A percentile compares a stretch with the other conserved stretches of the same genome.
Conservation (phyloP, 192 early-diverging fungal species). For the Blastocladiella britannica region DNA sequence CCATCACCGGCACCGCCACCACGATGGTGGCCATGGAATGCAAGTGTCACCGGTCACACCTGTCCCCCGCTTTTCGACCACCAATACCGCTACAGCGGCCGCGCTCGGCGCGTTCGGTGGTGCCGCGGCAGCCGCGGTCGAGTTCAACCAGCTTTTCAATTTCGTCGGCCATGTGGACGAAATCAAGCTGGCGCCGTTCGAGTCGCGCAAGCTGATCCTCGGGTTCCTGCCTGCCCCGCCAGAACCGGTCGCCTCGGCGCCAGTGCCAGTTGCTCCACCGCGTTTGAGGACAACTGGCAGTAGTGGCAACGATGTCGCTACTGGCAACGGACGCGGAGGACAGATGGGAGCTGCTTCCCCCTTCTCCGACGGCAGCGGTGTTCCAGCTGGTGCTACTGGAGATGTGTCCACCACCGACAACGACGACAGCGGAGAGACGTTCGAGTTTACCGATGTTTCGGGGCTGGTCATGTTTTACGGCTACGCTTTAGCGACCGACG, state of each 20-base stretch:
- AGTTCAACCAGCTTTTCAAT: constrained; percentile 89
- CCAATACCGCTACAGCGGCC: constrained; percentile 45
- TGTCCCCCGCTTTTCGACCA: too few relatives aligned
- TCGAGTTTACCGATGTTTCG: neutral
- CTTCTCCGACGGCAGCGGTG: neutral
- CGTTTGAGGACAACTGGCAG: too few relatives aligned
- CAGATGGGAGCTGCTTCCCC: neutral
- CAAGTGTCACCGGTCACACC: too few relatives aligned
- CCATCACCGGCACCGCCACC: too few relatives aligned
- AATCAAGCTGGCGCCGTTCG: constrained; percentile 36
- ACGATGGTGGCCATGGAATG: too few relatives aligned
- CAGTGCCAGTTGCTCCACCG: too few relatives aligned
- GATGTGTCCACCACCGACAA: neutral
- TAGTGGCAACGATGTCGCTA: too few relatives aligned
- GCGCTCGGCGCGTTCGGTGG: constrained; percentile 17
- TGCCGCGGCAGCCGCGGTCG: constrained; percentile 18
- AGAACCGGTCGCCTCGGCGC: neutral
- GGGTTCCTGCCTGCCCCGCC: constrained; percentile 46
- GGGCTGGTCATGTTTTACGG: too few relatives aligned
- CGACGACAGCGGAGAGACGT: too few relatives aligned
- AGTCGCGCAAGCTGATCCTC: constrained; percentile 54
- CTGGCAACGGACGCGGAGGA: neutral
- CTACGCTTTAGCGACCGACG: too few relatives aligned
- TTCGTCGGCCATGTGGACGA: constrained; percentile 61
- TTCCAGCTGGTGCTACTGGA: too few relatives aligned